phyloP scores from a whole-genome alignment of 2,329 filamentous ascomycete species.

The Neonectria magnoliae region DNA sequence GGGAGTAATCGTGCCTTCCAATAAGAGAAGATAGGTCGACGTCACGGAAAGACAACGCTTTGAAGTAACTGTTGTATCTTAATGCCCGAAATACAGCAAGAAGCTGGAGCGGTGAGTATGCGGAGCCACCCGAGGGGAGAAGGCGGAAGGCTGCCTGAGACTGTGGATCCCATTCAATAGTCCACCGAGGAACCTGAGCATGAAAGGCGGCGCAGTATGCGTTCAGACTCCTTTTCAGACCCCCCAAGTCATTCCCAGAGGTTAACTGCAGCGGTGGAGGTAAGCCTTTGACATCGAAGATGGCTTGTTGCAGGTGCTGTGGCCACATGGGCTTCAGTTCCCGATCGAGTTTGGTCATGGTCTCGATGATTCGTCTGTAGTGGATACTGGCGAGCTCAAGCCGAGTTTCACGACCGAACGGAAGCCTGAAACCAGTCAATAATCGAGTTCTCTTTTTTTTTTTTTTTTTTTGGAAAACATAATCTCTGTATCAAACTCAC shows the following conservation, averaged over 20 bases:
- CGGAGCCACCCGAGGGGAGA: conserved; percentile 52
- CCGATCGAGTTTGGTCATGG: conserved; percentile 63
- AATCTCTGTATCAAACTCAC: conserved; percentile 46
- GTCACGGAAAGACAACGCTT: conserved; percentile 64
- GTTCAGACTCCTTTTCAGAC: conserved; percentile 63
- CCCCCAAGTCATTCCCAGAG: conserved; percentile 64
- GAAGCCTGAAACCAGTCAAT: conserved; percentile 46
- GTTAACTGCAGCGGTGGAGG: conserved; percentile 64
- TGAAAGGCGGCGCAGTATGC: conserved; percentile 65
- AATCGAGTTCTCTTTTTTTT: background rate
- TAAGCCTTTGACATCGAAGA: conserved; percentile 64
- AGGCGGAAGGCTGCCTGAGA: conserved; percentile 64
- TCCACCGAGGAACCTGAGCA: conserved; percentile 62
- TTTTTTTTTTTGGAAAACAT: background rate
- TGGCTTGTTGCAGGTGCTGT: conserved; percentile 61
- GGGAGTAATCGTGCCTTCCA: conserved; percentile 54
- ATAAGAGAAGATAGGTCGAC: conserved; percentile 58
- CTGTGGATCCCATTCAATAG: conserved; percentile 55
- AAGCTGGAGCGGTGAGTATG: conserved; percentile 62
- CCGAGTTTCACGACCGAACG: conserved; percentile 55
- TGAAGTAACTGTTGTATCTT: conserved; percentile 69
- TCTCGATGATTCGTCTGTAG: conserved; percentile 64
- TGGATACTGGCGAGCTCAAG: conserved; percentile 64
- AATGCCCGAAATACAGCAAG: conserved; percentile 66
- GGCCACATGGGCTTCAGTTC: conserved; percentile 69